Evolutionary conservation across 2,329 filamentous ascomycete species (phyloP).

Genomic region (Colletotrichum gloeosporioides): DNA sequence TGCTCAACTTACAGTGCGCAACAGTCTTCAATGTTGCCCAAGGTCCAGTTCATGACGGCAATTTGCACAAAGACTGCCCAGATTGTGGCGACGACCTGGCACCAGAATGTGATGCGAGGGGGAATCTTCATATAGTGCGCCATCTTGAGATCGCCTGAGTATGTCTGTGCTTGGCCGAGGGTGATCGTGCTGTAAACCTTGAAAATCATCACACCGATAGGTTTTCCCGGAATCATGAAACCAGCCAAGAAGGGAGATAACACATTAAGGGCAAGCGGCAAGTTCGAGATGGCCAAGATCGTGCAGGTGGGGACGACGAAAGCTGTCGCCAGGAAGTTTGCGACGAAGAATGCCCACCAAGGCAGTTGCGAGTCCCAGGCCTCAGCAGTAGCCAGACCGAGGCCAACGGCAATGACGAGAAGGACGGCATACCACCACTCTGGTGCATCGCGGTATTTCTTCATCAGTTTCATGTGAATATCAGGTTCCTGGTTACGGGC

Average conservation of each 20-base stretch:
- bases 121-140: conserved; percentile 60
- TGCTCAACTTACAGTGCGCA: conserved; percentile 28
- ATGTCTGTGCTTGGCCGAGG: conserved; percentile 29
- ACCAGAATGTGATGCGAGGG: conserved; percentile 63
- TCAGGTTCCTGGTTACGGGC: conserved; percentile 55
- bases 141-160: conserved; percentile 54
- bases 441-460: conserved; percentile 62
- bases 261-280: conserved; percentile 43
- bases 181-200: conserved; percentile 36
- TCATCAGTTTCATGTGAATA: conserved; percentile 61
- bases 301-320: conserved; percentile 52
- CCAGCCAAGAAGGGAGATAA: conserved; percentile 49
- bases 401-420: conserved; percentile 52
- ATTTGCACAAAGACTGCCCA: conserved; percentile 47
- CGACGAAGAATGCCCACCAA: conserved; percentile 27
- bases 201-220: conserved; percentile 41
- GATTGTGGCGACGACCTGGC: conserved; percentile 63
- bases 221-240: conserved; percentile 55
- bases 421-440: conserved; percentile 62
- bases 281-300: conserved; percentile 13
- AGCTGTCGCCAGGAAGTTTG: conserved; percentile 36
- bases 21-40: conserved; percentile 51
- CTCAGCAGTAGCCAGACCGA: conserved; percentile 57
- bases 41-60: conserved; percentile 34
- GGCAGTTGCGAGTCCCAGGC: conserved; percentile 62